Base-by-base conservation (phyloP, 495 filamentous ascomycete genomes). In the Aspergillus taichungensis region DNA sequence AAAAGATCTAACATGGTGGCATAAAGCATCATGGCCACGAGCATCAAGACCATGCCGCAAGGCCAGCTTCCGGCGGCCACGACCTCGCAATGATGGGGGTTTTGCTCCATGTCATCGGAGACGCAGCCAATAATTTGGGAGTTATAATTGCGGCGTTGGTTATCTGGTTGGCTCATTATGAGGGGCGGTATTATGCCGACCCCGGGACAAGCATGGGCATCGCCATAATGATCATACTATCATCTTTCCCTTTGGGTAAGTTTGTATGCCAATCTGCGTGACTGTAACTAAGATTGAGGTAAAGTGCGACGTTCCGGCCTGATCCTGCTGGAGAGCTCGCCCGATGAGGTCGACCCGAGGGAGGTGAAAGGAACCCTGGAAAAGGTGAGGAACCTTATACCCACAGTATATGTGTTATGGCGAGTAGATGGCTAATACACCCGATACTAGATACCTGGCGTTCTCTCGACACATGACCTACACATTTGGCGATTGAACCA, bases 251-350 rank as follows among this genome's bases (percentile, higher is more conserved):
- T 3, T 38, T 75, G 3, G 49, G 66, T 69, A 46, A 40, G 55
- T 40, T 33, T 6, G 6, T 14, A 12, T 28, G 34, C 7, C 27
- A 9, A 5, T 34, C 8, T 13, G n/a, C 27, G 31, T 11, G 36
- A 13, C 13, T 6, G 29, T 30, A 13, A 33, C 44, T 10, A 43
- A 13, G 6, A 5, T 11, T 24, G 1, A n/a, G 27, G n/a, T 42
- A 27, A 35, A 69, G 68, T 73, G 34, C 64, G 62, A 31, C 52
- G 53, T 13, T 49, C 59, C 6, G 73, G 74, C 9, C 35, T 50
- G 9, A 89, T 95, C 35, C 72, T 96, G 7, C 75, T 96, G 1
- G 88, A 95, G 61, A 87, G 87, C 31, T 87, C 84, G 0, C 90
- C 90, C 0, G 78, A 79, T 8, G 81, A 83, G 10, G 79, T 96